phyloP scores from a whole-genome alignment of 768 basidiomycete genomes.

The Pleurotus giganteus region DNA sequence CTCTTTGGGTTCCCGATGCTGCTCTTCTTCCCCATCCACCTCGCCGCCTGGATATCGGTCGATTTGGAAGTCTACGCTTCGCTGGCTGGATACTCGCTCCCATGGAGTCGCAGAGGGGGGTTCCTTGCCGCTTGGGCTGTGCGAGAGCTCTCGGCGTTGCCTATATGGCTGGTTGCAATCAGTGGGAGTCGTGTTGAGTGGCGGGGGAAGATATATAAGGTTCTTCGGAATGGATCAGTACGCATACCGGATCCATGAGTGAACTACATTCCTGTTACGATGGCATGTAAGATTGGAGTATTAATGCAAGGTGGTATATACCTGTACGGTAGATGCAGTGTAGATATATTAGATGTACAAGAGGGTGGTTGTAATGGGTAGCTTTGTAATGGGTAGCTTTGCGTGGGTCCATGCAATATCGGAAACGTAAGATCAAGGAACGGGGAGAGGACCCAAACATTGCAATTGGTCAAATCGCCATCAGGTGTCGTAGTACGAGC shows the following conservation, averaged over 20 bases:
- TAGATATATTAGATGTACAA: constrained; percentile 18
- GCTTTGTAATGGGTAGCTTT: no score
- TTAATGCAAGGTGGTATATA: no score
- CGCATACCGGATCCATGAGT: no score
- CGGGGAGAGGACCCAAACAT: not conserved
- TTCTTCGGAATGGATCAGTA: constrained; percentile 74
- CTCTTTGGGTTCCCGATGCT: constrained; percentile 50
- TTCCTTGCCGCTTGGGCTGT: constrained; percentile 79
- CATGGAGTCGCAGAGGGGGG: constrained; percentile 40
- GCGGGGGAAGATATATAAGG: constrained; percentile 79
- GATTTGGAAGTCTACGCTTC: constrained; percentile 84
- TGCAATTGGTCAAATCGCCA: constrained; percentile 4
- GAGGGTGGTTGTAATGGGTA: not conserved
- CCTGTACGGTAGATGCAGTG: no score
- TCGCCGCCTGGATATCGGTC: constrained; percentile 66
- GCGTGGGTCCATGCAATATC: not conserved
- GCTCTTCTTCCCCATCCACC: constrained; percentile 59
- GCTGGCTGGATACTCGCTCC: constrained; percentile 65
- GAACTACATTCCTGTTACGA: no score
- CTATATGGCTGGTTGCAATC: constrained; percentile 85
- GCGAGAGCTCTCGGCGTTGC: constrained; percentile 82
- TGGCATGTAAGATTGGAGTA: constrained; percentile 25
- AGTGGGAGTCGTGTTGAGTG: constrained; percentile 81
- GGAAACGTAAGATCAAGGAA: constrained; percentile 8
- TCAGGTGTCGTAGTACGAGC: constrained; percentile 3